Base-by-base conservation (phyloP, 306 rosid genomes). In the Cucurbita maxima region DNA sequence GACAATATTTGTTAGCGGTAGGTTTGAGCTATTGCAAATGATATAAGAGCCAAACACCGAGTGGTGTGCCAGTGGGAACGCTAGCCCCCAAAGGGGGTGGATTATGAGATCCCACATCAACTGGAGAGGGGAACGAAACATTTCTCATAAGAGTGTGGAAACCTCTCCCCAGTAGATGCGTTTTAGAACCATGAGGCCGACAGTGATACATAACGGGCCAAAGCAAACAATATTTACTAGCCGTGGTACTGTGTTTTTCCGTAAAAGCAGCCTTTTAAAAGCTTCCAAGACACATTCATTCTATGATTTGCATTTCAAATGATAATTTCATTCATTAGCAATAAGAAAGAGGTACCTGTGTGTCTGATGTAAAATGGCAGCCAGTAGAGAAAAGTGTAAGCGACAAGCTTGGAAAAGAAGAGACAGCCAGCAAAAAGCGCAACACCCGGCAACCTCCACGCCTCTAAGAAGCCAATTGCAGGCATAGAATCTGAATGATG, bases 381-480 rank as follows among this genome's bases (percentile, higher is more conserved):
- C 98, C 98, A 92, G 74, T 92, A 90, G 38, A 90, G 83, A 75
- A 90, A 92, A 74, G 96, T 90, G 85, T 90, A 92, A 71, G 96
- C 94, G 74, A 92, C 98, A n/a, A 92, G 83, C 92, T 92, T 92
- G 1, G 98, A 92, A 85, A 92, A 90, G 84, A 90, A 92, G 57
- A 92, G 96, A 73, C 98, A 92, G 76, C 87, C 79, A 51, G 96
- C 84, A 82, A 85, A 92, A 3, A 92, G 86, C n/a, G 92, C 92
- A 22, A 87, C 99, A 15, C 98, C 96, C 0, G 92, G 99, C 52
- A 91, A 76, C 83, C 73, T 89, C 96, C 97, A 94, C 14, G 99
- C 99, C 82, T 95, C 97, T 38, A 95, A 41, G 82, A 95, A 91
- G 73, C 99, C 97, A 80, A 91, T 89, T 38, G 99, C 99, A 66